phyloP scores from a whole-genome alignment of 2,329 filamentous ascomycete species.

The Diaporthe sp. region DNA sequence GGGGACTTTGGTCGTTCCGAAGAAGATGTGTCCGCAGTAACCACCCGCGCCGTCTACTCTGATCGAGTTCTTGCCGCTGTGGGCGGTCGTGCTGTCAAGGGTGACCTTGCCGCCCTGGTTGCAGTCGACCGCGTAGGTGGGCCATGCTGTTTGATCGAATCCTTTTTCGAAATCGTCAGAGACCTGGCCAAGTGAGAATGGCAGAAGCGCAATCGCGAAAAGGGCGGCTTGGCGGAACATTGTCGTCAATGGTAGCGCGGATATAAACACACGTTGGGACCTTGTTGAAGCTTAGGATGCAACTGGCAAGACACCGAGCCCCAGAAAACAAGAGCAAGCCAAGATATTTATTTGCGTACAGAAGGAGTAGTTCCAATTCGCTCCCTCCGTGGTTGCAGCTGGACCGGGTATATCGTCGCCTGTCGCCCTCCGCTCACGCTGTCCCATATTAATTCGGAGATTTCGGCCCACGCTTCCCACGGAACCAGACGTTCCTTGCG shows the following conservation, averaged over 20 bases:
- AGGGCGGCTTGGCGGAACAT: slow-evolving; percentile 61
- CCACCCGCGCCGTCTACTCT: slow-evolving; percentile 66
- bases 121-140: slow-evolving; percentile 71
- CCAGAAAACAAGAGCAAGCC: neutral
- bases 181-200: slow-evolving; percentile 65
- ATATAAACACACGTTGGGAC: neutral
- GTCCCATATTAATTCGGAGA: slow-evolving; percentile 19
- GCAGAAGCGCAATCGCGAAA: slow-evolving; percentile 61
- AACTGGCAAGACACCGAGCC: neutral
- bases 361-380: neutral
- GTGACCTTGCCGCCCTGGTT: slow-evolving; percentile 70
- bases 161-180: slow-evolving; percentile 70
- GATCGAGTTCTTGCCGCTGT: slow-evolving; percentile 69
- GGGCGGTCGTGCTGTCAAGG: slow-evolving; percentile 68
- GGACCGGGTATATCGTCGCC: slow-evolving; percentile 5
- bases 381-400: slow-evolving; percentile 5
- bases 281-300: neutral
- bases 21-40: slow-evolving; percentile 72
- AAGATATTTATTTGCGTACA: slow-evolving; percentile 15
- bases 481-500: slow-evolving; percentile 22
- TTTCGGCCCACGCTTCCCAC: slow-evolving; percentile 30
- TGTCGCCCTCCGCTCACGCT: neutral
- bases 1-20: slow-evolving; percentile 69
- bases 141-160: slow-evolving; percentile 70
- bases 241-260: slow-evolving; percentile 13